Evolutionary conservation across 192 early-diverging fungal species (phyloP), one percentile per base, ranked within the genome.

Genomic region (Pilaira anomala): DNA sequence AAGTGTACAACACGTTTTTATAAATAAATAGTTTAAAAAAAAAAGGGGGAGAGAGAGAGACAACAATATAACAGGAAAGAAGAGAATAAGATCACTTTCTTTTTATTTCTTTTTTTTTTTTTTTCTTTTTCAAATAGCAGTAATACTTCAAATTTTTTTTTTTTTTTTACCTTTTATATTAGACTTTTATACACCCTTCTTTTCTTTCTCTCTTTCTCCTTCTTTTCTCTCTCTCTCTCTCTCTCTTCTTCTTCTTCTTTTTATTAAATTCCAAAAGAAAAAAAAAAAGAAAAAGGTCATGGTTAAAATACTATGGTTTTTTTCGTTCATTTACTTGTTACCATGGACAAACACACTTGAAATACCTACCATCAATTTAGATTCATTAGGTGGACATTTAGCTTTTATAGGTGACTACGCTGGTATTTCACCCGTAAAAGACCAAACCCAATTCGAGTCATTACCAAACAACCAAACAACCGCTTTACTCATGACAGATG

Each of bases 341-440:
- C 44, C 4, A 46, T 46, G 18, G 44, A 14, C 13, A 14, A 18
- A 46, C 13, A 4, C 1, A 46, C 44, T 46, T 16, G 33, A 58
- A 36, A 7, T 58, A 26, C 49, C 62, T 12, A 52, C 60, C 18
- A 48, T 62, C 30, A 48, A 48, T 12, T 28, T 62, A 24, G 60
- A 62, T 49, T 33, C 46, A 18, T 21, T 52, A 11, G 44, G 13
- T 46, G 56, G 56, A 39, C 71, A 72, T 58, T 53, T 72, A 25
- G 65, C 65, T 12, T 54, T 72, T 29, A 51, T 46, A 22, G 71
- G 71, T 41, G 53, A 72, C 22, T 72, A 57, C 56, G 65, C 58
- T 26, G 71, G 71, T 19, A 39, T 72, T 21, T 72, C 71, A 40
- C 54, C 45, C 8, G 54, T 58, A 30, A 57, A 12, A 7, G 53